phyloP scores from a whole-genome alignment of 2,329 filamentous ascomycete genomes.

The Diaporthe ampelina region DNA sequence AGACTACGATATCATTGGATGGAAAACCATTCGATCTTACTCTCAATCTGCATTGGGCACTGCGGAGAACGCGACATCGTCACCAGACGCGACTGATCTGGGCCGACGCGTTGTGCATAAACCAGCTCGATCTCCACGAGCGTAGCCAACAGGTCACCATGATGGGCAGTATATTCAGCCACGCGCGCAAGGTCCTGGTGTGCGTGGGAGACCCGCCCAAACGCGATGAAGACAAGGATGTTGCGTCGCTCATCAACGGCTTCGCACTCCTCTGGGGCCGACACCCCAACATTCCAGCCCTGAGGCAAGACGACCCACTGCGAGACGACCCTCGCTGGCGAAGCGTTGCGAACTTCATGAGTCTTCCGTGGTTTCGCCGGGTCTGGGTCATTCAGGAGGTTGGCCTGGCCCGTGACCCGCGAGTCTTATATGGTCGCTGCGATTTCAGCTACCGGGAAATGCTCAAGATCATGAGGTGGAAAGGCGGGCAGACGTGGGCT shows the following conservation, averaged over 20 bases:
- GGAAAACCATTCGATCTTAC: not conserved
- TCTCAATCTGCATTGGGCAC: not conserved
- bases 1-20: not conserved
- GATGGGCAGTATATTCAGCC: constrained; percentile 35
- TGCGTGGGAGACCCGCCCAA: not conserved
- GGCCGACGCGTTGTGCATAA: constrained; percentile 35
- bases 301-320: not conserved
- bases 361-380: constrained; percentile 10
- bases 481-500: not conserved
- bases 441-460: constrained; percentile 10
- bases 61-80: not conserved
- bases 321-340: not conserved
- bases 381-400: constrained; percentile 27
- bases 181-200: not conserved
- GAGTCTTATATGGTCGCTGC: constrained; percentile 7
- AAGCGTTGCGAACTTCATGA: not conserved
- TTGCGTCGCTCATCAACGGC: constrained; percentile 8
- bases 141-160: constrained; percentile 34
- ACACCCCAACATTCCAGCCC: not conserved
- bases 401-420: constrained; percentile 8
- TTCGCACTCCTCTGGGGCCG: constrained; percentile 6
- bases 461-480: constrained; percentile 14
- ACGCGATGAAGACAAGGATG: not conserved
- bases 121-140: constrained; percentile 29
- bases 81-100: constrained; percentile 17